These are phyloP conservation scores for Aspergillus sp. DNA, from an alignment of 2,329 filamentous ascomycete genomes.

Conservation along the genomic window DNA sequence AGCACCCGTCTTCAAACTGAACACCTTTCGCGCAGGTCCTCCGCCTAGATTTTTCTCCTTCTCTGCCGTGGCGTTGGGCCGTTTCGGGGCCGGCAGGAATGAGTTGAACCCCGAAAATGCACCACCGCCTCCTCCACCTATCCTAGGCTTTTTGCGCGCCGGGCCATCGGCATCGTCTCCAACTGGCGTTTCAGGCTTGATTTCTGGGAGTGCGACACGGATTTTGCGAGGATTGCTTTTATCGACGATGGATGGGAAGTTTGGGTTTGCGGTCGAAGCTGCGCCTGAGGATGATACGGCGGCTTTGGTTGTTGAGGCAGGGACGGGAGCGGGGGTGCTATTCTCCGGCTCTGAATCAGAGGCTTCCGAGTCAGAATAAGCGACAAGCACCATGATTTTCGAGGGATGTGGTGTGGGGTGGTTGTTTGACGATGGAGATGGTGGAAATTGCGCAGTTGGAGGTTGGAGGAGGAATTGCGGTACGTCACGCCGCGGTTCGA, in stretches of 20 bases:
- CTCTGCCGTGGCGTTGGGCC: constrained; percentile 27
- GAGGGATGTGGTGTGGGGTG: neutral
- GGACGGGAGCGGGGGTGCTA: constrained; percentile 22
- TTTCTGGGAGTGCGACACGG: constrained; percentile 70
- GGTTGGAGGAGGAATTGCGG: neutral
- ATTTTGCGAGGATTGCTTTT: constrained; percentile 81
- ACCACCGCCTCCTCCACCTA: constrained; percentile 62
- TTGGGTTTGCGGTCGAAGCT: constrained; percentile 41
- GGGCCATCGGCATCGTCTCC: constrained; percentile 51
- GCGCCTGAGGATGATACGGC: constrained; percentile 19
- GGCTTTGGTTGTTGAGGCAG: constrained; percentile 20
- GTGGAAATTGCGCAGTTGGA: neutral
- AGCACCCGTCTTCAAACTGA: constrained; percentile 80
- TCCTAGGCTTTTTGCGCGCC: constrained; percentile 70
- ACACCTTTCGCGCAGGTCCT: constrained; percentile 52
- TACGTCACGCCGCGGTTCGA: neutral
- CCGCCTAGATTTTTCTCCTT: constrained; percentile 29
- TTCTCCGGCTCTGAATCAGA: constrained; percentile 60
- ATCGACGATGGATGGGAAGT: constrained; percentile 67
- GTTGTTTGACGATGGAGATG: neutral
- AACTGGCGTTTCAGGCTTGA: constrained; percentile 39
- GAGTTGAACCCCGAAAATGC: constrained; percentile 81
- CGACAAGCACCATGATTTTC: constrained; percentile 70
- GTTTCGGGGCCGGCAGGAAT: constrained; percentile 81
- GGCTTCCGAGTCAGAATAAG: constrained; percentile 76